Evolutionary conservation across 257 asterid genomes (phyloP), one percentile per base, ranked within the genome.

Genomic region (Solanum tarijense): DNA sequence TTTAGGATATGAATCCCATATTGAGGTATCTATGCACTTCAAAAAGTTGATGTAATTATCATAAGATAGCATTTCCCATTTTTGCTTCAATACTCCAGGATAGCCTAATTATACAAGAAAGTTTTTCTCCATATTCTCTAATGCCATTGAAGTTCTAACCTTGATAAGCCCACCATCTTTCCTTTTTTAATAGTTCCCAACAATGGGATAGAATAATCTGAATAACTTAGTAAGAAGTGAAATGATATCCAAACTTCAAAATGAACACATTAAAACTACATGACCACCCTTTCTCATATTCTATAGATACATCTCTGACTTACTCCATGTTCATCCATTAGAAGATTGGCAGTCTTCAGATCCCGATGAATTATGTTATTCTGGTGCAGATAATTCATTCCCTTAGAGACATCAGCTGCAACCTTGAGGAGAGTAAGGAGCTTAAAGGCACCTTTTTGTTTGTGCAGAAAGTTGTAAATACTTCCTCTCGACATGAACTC

Each of bases 401-500:
- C 29, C 29, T 60, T 60, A 60, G 69, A 60, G 69, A 60, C 69
- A 60, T 60, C 69, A 23, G 27, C 69, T 4, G 69, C 69, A 60
- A 60, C 69, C 69, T 60, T 60, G 69, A 60, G 69, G 69, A 60
- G 29, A 60, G 29, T 60, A 60, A 29, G 69, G 27, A 90, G 91
- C 88, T 90, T 90, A 88, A 89, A 90, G 58, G n/a, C 65, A 65
- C 92, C 91, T 65, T 87, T 90, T 84, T 91, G 88, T 52, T 90
- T 90, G 90, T 86, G 92, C 52, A 91, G 85, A 71, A 88, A 89
- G 48, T 88, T 43, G 74, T 89, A 87, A 43, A 90, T 91, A 66
- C 91, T 92, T 82, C 93, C 93, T 88, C 89, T 88, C 6, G 91
- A 89, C 93, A 92, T 92, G 90, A 88, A 92, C 86, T 92, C 93